Conservation (phyloP, 2,329 filamentous ascomycete species). For the Lachnellula willkommii region DNA sequence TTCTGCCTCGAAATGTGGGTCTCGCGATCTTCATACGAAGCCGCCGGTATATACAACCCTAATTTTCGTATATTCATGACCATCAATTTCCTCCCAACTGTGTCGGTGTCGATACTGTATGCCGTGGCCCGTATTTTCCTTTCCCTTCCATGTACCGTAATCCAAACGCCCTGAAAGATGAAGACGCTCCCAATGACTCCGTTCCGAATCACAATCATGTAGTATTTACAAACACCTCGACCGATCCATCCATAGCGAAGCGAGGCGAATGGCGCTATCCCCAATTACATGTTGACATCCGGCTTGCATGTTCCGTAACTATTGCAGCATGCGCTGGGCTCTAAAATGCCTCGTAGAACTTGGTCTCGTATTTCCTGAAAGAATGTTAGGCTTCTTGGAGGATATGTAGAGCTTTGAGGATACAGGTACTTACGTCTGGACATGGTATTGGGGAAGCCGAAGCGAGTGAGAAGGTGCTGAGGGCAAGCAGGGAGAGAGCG, state of each 20-base stretch:
- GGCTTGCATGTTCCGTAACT: slow-evolving; percentile 23
- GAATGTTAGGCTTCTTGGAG: slow-evolving; percentile 1
- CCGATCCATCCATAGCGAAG: neutral
- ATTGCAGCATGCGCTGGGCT: slow-evolving; percentile 23
- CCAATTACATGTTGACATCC: slow-evolving; percentile 22
- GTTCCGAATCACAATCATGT: slow-evolving; percentile 5
- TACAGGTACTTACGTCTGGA: slow-evolving; percentile 19
- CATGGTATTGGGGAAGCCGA: slow-evolving; percentile 21
- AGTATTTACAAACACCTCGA: neutral
- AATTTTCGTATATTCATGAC: neutral
- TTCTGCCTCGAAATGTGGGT: slow-evolving; percentile 1
- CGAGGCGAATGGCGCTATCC: neutral
- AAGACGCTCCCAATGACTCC: neutral
- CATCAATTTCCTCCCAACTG: neutral
- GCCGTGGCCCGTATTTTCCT: neutral
- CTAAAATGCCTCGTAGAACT: slow-evolving; percentile 23
- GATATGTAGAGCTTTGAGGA: neutral
- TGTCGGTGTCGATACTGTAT: neutral
- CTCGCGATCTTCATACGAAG: neutral
- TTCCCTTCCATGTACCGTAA: neutral
- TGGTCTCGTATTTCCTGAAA: slow-evolving; percentile 17
- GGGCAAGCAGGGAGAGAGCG: slow-evolving; percentile 6
- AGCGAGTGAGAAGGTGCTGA: slow-evolving; percentile 14
- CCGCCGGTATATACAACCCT: neutral
- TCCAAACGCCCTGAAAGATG: neutral